These are phyloP conservation scores for Lactarius sp. DNA, from an alignment of 768 basidiomycete species.

Conservation along the genomic window DNA sequence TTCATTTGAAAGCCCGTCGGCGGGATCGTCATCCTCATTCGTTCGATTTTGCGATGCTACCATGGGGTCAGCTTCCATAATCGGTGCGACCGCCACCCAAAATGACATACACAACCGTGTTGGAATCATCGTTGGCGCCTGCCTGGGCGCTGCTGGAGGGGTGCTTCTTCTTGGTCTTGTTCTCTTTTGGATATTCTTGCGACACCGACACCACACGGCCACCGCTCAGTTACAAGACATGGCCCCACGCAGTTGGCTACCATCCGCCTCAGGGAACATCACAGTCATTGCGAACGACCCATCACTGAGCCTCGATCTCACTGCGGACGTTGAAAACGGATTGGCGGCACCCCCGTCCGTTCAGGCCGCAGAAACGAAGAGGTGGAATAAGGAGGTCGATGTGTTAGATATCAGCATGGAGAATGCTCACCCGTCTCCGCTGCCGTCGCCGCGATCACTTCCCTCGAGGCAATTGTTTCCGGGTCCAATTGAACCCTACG, in stretches of 20 bases:
- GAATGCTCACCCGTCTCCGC: constrained; percentile 7
- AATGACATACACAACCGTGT: background rate
- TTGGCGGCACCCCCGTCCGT: background rate
- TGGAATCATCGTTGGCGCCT: constrained; percentile 3
- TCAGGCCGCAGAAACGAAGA: background rate
- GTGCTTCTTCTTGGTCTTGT: constrained; percentile 8
- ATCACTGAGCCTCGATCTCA: constrained; percentile 14
- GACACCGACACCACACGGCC: constrained; percentile 1
- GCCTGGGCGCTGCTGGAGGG: constrained; percentile 1
- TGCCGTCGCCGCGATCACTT: background rate
- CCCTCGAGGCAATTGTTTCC: background rate
- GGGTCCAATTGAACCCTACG: constrained; percentile 10
- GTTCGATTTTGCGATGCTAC: background rate
- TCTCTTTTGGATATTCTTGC: constrained; percentile 12
- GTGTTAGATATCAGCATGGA: constrained; percentile 18
- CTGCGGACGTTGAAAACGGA: background rate
- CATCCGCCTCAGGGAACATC: background rate
- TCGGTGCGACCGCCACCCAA: background rate
- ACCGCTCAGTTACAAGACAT: background rate
- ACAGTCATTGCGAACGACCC: constrained; percentile 6
- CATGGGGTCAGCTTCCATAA: background rate
- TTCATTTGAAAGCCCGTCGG: background rate
- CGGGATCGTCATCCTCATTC: background rate
- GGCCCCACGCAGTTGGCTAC: constrained; percentile 2
- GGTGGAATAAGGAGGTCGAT: background rate